Evolutionary conservation across 352 stramenopile genomes (phyloP), one percentile per base, ranked within the genome.

Genomic region (Phytophthora podocarpi): DNA sequence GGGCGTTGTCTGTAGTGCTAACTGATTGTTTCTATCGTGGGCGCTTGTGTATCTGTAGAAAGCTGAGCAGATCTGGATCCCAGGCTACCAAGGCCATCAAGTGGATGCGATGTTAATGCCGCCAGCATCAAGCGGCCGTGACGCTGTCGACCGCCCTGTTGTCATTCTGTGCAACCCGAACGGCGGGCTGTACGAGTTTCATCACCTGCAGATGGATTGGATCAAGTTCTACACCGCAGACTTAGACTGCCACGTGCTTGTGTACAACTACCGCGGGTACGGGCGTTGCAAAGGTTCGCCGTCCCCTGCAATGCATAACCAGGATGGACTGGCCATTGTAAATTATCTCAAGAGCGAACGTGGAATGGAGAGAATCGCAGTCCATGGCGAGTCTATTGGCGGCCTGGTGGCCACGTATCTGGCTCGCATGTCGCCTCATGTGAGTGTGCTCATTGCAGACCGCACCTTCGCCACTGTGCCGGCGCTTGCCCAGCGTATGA

Each of bases 191-290:
- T 96, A 96, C 63, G 87, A 96, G 63, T 85, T 94, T 31, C 87
- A 96, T 53, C 87, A 93, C 52, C 70, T 96, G 42, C 87, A 96
- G 32, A 95, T 93, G 81, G 87, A 96, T 48, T 96, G 87, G 87
- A 79, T 93, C 64, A 85, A 89, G 59, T 94, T 96, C 43, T 96
- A 96, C 59, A 93, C 81, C 0, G 49, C 59, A 26, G 80, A 91
- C 1, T 47, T 91, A 4, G 67, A 85, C 28, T 93, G 83, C 42
- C 76, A 95, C 46, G 81, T 96, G 45, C 72, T 95, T 11, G 70
- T 96, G 32, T 96, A 86, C 60, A 96, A 96, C 64, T 96, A 96
- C 50, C 85, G 87, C 11, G 87, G 87, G 9, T 96, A 96, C 59
- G 87, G 87, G 13, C 81, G 85, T 6, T 91, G 82, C 50, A 68